A percentile compares a stretch with the other conserved stretches of the same genome.
Evolutionary conservation across 2,329 filamentous ascomycete genomes (phyloP).

Genomic region (Colletotrichum spaethianum): DNA sequence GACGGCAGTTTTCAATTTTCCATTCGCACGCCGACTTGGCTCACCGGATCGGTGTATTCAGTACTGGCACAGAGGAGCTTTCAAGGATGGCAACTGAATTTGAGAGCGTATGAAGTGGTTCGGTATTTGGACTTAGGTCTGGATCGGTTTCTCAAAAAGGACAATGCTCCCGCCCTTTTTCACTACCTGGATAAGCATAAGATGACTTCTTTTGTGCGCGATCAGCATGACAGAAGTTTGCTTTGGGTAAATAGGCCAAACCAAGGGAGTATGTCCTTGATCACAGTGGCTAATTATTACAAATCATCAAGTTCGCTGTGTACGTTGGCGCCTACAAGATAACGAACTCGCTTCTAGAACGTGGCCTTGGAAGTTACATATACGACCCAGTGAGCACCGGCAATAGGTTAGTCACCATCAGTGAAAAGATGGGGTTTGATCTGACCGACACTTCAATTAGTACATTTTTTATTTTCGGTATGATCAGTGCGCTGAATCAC

Average conservation of each 20-base stretch:
- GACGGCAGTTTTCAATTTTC: neutral
- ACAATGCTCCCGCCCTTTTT: neutral
- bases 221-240: accelerated
- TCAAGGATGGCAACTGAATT: slow-evolving; percentile 10
- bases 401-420: neutral
- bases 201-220: neutral
- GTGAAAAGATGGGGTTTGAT: neutral
- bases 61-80: slow-evolving; percentile 6
- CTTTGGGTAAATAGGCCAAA: neutral
- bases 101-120: neutral
- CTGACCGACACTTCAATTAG: neutral
- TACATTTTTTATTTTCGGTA: neutral
- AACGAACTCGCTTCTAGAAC: neutral
- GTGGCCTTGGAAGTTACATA: neutral
- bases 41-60: slow-evolving; percentile 11
- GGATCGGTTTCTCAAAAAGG: accelerated
- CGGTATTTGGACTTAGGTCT: accelerated
- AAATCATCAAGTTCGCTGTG: neutral
- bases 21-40: slow-evolving; percentile 9
- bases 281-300: neutral
- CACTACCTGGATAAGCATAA: neutral
- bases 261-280: accelerated
- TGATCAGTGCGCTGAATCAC: accelerated
- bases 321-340: accelerated
- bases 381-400: neutral